Percentiles rank a stretch among this genome's conserved stretches.
These are phyloP conservation scores for Passiflora organensis DNA, from an alignment of 345 rosid genomes.

Conservation along the genomic window DNA sequence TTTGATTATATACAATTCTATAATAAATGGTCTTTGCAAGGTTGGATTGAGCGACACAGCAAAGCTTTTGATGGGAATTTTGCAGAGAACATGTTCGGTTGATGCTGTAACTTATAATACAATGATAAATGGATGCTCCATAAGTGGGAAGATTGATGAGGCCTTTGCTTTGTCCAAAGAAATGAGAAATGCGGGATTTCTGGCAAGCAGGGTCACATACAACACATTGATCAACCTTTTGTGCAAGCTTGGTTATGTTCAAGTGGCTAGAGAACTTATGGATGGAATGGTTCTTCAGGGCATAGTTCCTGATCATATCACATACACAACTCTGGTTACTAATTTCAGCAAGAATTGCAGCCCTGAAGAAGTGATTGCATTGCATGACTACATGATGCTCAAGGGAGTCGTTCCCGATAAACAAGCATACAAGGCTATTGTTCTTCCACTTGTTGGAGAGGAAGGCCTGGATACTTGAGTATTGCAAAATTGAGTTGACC, in stretches of 20 bases:
- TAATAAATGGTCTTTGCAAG: slow-evolving; percentile 58
- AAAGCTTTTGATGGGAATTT: slow-evolving; percentile 16
- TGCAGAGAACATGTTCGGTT: slow-evolving; percentile 17
- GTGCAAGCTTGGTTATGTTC: slow-evolving; percentile 48
- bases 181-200: slow-evolving; percentile 28
- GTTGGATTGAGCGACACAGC: slow-evolving; percentile 27
- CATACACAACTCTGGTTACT: slow-evolving; percentile 47
- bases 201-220: slow-evolving; percentile 39
- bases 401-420: slow-evolving; percentile 48
- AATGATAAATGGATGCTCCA: slow-evolving; percentile 38
- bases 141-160: slow-evolving; percentile 34
- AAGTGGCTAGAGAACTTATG: slow-evolving; percentile 45
- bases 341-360: slow-evolving; percentile 32
- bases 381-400: slow-evolving; percentile 61
- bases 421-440: slow-evolving; percentile 25
- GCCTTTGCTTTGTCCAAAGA: slow-evolving; percentile 28
- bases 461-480: slow-evolving; percentile 13
- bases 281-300: slow-evolving; percentile 37
- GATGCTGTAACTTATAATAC: slow-evolving; percentile 53
- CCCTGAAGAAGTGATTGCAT: slow-evolving; percentile 43
- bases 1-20: slow-evolving; percentile 45
- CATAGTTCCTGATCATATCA: slow-evolving; percentile 40
- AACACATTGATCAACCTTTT: slow-evolving; percentile 49
- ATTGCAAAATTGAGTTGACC: no score
- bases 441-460: slow-evolving; percentile 38